These are phyloP conservation scores for Echium plantagineum DNA, from an alignment of 257 asterid species.

Conservation along the genomic window DNA sequence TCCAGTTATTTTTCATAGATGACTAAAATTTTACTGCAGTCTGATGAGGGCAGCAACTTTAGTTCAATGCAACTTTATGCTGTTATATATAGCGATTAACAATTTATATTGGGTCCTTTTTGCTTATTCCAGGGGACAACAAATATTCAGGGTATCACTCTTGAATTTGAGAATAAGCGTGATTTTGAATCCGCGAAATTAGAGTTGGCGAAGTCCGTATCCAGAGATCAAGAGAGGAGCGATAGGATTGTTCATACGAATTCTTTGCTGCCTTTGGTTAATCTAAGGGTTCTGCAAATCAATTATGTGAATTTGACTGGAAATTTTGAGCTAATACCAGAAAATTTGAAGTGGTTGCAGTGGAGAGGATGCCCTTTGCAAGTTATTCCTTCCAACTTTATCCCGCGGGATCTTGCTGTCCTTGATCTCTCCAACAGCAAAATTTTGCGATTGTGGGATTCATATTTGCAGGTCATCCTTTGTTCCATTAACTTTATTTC, in stretches of 20 bases:
- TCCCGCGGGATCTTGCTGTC: conserved; percentile 17
- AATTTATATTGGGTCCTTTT: not conserved
- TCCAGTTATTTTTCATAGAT: too few relatives aligned
- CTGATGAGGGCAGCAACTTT: not conserved
- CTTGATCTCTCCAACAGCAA: conserved; percentile 22
- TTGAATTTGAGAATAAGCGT: conserved; percentile 15
- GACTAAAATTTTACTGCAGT: too few relatives aligned
- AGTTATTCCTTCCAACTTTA: conserved; percentile 12
- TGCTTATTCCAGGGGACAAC: conserved; percentile 19
- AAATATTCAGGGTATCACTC: conserved; percentile 20
- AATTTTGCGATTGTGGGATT: conserved; percentile 12
- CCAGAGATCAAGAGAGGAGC: conserved; percentile 5
- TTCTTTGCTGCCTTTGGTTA: conserved; percentile 17
- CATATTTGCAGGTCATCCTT: conserved; percentile 6
- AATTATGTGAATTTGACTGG: conserved; percentile 15
- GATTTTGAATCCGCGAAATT: not conserved
- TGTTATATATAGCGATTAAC: not conserved
- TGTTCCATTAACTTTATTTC: not conserved
- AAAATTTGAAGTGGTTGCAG: conserved; percentile 22
- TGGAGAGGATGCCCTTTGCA: conserved; percentile 18
- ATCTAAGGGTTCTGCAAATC: conserved; percentile 20
- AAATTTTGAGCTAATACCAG: conserved; percentile 16
- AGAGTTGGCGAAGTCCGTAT: not conserved
- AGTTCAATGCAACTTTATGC: not conserved
- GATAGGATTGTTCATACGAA: conserved; percentile 7